Evolutionary conservation across 2,329 filamentous ascomycete genomes (phyloP), one percentile per base, ranked within the genome.

Genomic region (Cercospora zeina): DNA sequence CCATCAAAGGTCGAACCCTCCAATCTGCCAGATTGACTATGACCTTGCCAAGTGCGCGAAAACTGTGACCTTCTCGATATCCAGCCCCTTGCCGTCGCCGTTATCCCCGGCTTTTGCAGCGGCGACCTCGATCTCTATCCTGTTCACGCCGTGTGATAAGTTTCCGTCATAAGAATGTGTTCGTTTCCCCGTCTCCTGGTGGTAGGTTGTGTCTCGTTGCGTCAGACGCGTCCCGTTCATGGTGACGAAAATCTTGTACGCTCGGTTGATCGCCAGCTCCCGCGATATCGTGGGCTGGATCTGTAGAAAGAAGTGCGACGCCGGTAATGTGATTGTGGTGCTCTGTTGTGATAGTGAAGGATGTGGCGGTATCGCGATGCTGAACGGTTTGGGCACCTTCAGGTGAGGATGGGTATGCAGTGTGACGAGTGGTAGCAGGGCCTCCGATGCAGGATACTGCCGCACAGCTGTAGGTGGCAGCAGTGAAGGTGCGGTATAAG

Each of bases 51-150:
- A 77, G 75, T 95, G 89, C 64, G 89, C 83, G 76, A 89, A 89
- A 30, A 95, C 81, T 1, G 86, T 91, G 61, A 92, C 82, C 69
- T 88, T 89, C 78, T 97, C 92, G 65, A 93, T 79, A 73, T 95
- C 91, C 36, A 88, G 62, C 2, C 72, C 69, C 65, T 68, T 70
- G 45, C 62, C 63, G 33, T 65, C 66, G 11, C 61, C 68, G 49
- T 66, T 83, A 11, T 60, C 64, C 14, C 59, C 64, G 65, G 87
- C 85, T 9, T 68, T 72, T 27, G 71, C 69, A 47, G 90, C 90
- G 66, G 92, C 85, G 62, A 93, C 81, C 70, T 93, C 89, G 7
- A 96, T 82, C 69, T 92, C 89, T 55, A 96, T 83, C 50, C 87
- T 83, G 68, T 95, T 96, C 55, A 91, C 82, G 6, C 91, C 91